Conservation (phyloP, 2,329 filamentous ascomycete species). For the Mollisia scopiformis region DNA sequence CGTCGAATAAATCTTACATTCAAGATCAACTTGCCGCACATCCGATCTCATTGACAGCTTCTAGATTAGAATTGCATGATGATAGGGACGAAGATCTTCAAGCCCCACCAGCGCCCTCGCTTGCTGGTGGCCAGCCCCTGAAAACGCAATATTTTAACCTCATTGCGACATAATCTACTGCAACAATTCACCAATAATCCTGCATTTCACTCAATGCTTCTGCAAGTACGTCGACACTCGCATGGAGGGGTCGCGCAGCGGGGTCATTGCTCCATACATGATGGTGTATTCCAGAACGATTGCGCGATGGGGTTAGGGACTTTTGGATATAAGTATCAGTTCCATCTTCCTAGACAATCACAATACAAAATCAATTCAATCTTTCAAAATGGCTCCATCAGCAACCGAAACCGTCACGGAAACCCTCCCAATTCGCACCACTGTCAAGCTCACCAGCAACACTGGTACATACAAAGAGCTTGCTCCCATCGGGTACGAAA, state of each 20-base stretch:
- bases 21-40: no score
- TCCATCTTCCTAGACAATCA: not conserved
- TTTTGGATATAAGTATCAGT: not conserved
- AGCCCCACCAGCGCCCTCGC: no score
- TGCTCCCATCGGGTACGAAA: conserved; percentile 34
- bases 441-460: not conserved
- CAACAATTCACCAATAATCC: not conserved
- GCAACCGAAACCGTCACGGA: not conserved
- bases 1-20: no score
- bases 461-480: conserved; percentile 36
- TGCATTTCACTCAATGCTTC: not conserved
- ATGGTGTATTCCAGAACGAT: not conserved
- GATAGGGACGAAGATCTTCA: no score
- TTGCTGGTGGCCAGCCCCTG: not conserved
- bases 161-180: not conserved
- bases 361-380: not conserved
- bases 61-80: no score
- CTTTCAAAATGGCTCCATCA: conserved; percentile 8
- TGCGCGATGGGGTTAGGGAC: no score
- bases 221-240: not conserved
- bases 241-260: no score
- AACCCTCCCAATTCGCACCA: not conserved
- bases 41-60: no score
- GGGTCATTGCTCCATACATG: not conserved
- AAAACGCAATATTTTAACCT: not conserved